Evolutionary conservation across 805 yeast genomes (phyloP).

Genomic region (Metschnikowia vanudenii): DNA sequence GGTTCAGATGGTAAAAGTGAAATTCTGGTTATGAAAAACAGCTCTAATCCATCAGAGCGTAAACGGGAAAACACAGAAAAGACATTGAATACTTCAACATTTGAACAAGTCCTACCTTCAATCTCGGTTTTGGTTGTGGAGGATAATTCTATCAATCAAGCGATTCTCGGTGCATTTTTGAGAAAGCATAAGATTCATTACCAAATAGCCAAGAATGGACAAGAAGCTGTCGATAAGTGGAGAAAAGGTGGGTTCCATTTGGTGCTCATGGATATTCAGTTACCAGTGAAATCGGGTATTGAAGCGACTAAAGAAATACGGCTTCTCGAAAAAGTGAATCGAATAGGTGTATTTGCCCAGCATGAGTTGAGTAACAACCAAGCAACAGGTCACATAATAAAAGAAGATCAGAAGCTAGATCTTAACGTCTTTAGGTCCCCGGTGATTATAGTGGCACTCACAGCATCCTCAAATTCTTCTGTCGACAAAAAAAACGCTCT

Average conservation of each 20-base stretch:
- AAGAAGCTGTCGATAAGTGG: conserved; percentile 95
- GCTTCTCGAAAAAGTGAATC: conserved; percentile 72
- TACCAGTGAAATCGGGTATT: conserved; percentile 93
- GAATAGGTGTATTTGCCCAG: conserved; percentile 66
- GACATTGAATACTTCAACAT: conserved; percentile 33
- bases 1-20: background rate
- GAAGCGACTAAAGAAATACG: conserved; percentile 94
- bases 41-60: background rate
- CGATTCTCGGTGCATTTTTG: conserved; percentile 84
- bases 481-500: conserved; percentile 87
- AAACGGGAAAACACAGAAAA: conserved; percentile 3
- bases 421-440: conserved; percentile 76
- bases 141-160: conserved; percentile 92
- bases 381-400: conserved; percentile 24
- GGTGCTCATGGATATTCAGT: conserved; percentile 94
- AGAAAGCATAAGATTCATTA: conserved; percentile 81
- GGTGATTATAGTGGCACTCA: conserved; percentile 95
- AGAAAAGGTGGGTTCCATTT: conserved; percentile 90
- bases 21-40: background rate
- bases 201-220: conserved; percentile 87
- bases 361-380: conserved; percentile 28
- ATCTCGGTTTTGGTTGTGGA: conserved; percentile 92
- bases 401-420: conserved; percentile 56
- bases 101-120: conserved; percentile 74
- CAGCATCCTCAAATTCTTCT: conserved; percentile 80